Percentiles rank a stretch among this genome's conserved stretches.
Evolutionary conservation across 2,329 filamentous ascomycete genomes (phyloP).

Genomic region (Cercospora berteroae): DNA sequence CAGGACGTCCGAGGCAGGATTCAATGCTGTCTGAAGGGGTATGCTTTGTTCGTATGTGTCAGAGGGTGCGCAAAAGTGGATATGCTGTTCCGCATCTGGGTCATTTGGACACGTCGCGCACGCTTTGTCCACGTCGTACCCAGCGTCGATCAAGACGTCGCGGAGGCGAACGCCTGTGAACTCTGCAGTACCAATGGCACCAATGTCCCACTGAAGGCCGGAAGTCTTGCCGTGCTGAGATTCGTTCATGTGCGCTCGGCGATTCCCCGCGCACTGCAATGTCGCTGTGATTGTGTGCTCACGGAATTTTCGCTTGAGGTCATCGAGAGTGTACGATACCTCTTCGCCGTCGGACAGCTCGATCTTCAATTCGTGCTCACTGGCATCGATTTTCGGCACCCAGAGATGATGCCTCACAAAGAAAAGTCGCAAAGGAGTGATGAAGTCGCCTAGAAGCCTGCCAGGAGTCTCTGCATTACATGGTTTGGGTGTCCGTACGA

Average conservation of each 20-base stretch:
- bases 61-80: constrained; percentile 48
- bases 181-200: constrained; percentile 60
- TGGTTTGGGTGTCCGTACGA: constrained; percentile 55
- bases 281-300: constrained; percentile 54
- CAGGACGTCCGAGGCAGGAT: constrained; percentile 61
- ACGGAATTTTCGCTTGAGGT: constrained; percentile 55
- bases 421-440: constrained; percentile 57
- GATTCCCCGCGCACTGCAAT: constrained; percentile 62
- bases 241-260: constrained; percentile 55
- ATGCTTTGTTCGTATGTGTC: constrained; percentile 30
- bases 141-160: constrained; percentile 58
- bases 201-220: constrained; percentile 59
- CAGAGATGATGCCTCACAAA: constrained; percentile 65
- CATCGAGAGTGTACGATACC: constrained; percentile 54
- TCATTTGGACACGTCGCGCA: constrained; percentile 32
- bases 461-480: constrained; percentile 62
- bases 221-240: constrained; percentile 48
- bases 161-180: constrained; percentile 59
- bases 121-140: constrained; percentile 42
- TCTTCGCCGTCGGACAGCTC: constrained; percentile 57
- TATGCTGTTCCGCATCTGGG: constrained; percentile 45
- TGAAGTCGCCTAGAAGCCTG: constrained; percentile 51
- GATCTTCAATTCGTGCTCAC: constrained; percentile 51
- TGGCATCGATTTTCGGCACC: constrained; percentile 53
- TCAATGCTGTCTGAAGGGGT: constrained; percentile 50